Conservation (phyloP, 345 rosid species). For the rapeseed (Brassica napus) region DNA sequence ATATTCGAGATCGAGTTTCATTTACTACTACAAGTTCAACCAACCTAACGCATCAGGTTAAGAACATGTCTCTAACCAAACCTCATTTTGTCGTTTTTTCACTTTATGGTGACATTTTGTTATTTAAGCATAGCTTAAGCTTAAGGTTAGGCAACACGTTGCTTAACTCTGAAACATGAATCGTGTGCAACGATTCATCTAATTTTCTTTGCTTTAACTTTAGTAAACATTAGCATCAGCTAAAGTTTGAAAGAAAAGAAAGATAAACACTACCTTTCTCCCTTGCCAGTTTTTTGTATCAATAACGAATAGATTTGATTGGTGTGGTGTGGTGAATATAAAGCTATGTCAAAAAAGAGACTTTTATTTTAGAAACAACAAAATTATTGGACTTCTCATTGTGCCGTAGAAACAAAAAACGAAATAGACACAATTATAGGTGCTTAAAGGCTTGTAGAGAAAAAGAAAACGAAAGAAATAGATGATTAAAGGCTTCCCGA, state of each 20-base stretch:
- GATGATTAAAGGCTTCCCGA: conserved; percentile 27
- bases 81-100: conserved; percentile 18
- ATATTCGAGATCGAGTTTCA: not conserved
- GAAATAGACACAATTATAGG: conserved; percentile 16
- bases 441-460: conserved; percentile 6
- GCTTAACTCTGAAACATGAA: conserved; percentile 21
- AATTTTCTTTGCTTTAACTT: conserved; percentile 23
- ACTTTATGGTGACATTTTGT: conserved; percentile 10
- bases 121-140: conserved; percentile 18
- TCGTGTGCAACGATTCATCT: conserved; percentile 4
- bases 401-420: conserved; percentile 10
- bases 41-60: not conserved
- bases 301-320: not conserved
- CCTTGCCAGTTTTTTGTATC: not conserved
- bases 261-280: conserved; percentile 15
- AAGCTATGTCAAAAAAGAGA: conserved; percentile 12
- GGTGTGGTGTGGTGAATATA: conserved; percentile 1
- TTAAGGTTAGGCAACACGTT: conserved; percentile 13
- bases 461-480: not conserved
- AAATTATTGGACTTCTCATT: conserved; percentile 17
- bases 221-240: conserved; percentile 1
- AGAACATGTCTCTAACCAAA: conserved; percentile 27
- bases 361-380: not conserved
- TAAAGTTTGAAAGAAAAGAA: conserved; percentile 11
- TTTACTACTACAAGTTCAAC: not conserved